Evolutionary conservation across 441 rosid genomes (phyloP), one percentile per base, ranked within the genome.

Genomic region (Capsella rubella): DNA sequence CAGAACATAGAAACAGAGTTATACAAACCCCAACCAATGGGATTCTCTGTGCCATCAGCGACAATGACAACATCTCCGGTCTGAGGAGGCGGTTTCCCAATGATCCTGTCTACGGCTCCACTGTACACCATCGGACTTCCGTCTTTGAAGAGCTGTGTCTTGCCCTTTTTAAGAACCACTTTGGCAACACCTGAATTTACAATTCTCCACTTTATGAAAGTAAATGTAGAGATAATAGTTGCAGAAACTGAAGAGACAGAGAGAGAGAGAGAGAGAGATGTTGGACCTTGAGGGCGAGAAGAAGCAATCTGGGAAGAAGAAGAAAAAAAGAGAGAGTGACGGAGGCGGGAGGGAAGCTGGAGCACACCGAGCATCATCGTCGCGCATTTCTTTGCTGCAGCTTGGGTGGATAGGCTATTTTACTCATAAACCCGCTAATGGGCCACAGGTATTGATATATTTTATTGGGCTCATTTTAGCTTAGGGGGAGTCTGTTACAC

Each of bases 81-180:
- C 79, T 74, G 82, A 10, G 99, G 95, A 32, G 90, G 95, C 9
- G 97, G 99, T 66, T 87, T 84, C 55, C 99, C 95, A 8, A 89
- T 84, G 73, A 94, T 85, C 79, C 97, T 85, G 72, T 94, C 97
- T 11, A 94, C 87, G 9, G 97, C 97, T 79, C 97, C 95, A 77
- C 94, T 90, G 72, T 88, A 94, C 14, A 89, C 97, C 97, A 90
- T 94, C 31, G 99, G 99, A 34, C 85, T 90, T 62, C 97, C 99
- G 37, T 87, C 90, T 81, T 87, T 92, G 65, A 94, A 92, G 45
- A 94, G 81, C 73, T 91, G 95, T 42, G 91, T 81, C 81, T 90
- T 91, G 51, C 98, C 98, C 72, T 91, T 94, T 69, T 90, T 94
- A 34, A 94, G 84, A 49, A 94, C 93, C 82, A 94, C 96, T 83